phyloP scores from a whole-genome alignment of 495 filamentous ascomycete genomes.

The Xylaria castorea region DNA sequence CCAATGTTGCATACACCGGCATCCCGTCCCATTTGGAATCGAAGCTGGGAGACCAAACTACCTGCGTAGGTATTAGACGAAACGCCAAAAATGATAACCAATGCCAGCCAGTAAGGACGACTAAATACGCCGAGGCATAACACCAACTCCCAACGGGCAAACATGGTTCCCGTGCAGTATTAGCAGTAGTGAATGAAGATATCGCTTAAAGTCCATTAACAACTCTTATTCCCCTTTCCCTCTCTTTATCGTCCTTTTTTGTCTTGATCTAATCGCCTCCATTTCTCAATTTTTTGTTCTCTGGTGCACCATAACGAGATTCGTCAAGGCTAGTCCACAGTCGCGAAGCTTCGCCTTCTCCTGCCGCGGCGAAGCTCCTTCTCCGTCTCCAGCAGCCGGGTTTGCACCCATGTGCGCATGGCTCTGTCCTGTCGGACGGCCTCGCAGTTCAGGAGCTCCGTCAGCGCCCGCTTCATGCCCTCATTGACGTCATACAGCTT shows the following conservation, averaged over 20 bases:
- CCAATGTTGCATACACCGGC: slow-evolving; percentile 4
- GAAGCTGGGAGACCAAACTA: neutral
- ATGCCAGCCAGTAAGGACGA: neutral
- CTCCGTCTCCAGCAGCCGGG: slow-evolving; percentile 68
- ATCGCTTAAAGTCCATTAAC: neutral
- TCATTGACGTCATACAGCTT: slow-evolving; percentile 66
- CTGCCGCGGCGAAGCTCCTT: slow-evolving; percentile 60
- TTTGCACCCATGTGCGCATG: slow-evolving; percentile 68
- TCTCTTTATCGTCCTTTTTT: neutral
- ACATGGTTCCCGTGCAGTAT: neutral
- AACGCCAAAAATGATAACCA: slow-evolving; percentile 1
- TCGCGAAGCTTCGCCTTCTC: slow-evolving; percentile 47
- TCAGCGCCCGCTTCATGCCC: slow-evolving; percentile 68
- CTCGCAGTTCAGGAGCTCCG: slow-evolving; percentile 70
- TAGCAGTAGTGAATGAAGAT: neutral
- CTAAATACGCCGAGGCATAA: neutral
- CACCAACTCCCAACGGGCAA: neutral
- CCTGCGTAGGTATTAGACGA: neutral
- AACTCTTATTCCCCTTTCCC: neutral
- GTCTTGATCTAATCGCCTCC: neutral
- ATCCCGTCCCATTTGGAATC: neutral
- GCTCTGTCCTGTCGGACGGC: slow-evolving; percentile 59
- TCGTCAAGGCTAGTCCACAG: neutral
- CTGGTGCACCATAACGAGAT: neutral
- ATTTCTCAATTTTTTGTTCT: neutral